phyloP scores from a whole-genome alignment of 2,329 filamentous ascomycete genomes.

The Pseudonectria foliicola region DNA sequence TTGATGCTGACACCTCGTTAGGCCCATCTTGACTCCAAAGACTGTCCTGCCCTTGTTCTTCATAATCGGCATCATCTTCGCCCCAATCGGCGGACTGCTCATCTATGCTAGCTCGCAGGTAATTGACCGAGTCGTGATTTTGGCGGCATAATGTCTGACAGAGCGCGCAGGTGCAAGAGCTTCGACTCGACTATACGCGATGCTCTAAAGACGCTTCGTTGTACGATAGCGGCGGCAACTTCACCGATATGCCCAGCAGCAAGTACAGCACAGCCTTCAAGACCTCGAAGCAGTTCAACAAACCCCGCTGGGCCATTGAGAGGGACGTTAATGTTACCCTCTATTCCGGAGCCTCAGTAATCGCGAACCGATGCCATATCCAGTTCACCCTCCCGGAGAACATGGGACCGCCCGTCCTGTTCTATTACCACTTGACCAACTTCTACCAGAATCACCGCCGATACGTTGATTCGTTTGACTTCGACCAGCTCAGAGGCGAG shows the following conservation, averaged over 20 bases:
- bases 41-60: constrained; percentile 91
- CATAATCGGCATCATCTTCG: constrained; percentile 82
- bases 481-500: constrained; percentile 70
- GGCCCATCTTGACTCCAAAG: constrained; percentile 91
- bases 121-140: constrained; percentile 17
- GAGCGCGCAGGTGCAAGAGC: constrained; percentile 68
- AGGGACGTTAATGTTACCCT: constrained; percentile 34
- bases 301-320: constrained; percentile 37
- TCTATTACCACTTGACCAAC: constrained; percentile 94
- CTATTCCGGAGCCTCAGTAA: constrained; percentile 28
- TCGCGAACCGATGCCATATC: constrained; percentile 58
- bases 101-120: constrained; percentile 81
- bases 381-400: constrained; percentile 73
- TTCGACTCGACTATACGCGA: constrained; percentile 82
- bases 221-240: constrained; percentile 23
- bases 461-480: constrained; percentile 85
- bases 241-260: constrained; percentile 45
- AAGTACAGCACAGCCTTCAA: constrained; percentile 68
- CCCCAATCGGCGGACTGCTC: constrained; percentile 80
- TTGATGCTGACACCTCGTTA: constrained; percentile 38
- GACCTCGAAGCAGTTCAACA: constrained; percentile 33
- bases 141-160: constrained; percentile 5
- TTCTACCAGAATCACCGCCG: constrained; percentile 99
- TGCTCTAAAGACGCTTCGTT: constrained; percentile 55
- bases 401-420: constrained; percentile 73